Evolutionary conservation across 2,329 filamentous ascomycete genomes (phyloP).

Genomic region (Penicillium sclerotigenum): DNA sequence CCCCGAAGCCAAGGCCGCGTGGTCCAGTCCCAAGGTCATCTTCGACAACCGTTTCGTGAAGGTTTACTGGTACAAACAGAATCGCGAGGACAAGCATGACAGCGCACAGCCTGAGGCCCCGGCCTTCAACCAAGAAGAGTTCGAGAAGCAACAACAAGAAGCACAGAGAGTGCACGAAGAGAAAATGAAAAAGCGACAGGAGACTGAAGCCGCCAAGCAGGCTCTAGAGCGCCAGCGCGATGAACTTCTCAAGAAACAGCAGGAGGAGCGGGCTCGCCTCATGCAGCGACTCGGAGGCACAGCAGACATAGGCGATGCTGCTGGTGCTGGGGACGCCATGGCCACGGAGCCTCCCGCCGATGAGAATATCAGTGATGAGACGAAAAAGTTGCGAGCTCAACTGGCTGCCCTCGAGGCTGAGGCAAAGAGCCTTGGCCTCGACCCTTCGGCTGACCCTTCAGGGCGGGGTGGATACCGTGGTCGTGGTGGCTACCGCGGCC

Average conservation of each 20-base stretch:
- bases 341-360: constrained; percentile 25
- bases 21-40: constrained; percentile 59
- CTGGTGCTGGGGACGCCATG: constrained; percentile 23
- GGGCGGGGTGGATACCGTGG: constrained; percentile 35
- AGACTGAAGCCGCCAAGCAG: constrained; percentile 50
- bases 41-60: constrained; percentile 65
- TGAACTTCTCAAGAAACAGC: constrained; percentile 51
- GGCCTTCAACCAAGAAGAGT: constrained; percentile 52
- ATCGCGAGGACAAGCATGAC: constrained; percentile 30
- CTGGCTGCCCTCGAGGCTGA: constrained; percentile 56
- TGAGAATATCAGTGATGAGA: constrained; percentile 46
- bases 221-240: constrained; percentile 54
- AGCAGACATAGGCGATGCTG: constrained; percentile 29
- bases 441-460: constrained; percentile 38
- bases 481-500: constrained; percentile 35
- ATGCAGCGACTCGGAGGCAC: constrained; percentile 49
- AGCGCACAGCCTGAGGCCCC: constrained; percentile 39
- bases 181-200: constrained; percentile 50
- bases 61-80: constrained; percentile 59
- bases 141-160: constrained; percentile 55
- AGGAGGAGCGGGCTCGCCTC: constrained; percentile 53
- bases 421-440: constrained; percentile 53
- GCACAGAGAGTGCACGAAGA: constrained; percentile 57
- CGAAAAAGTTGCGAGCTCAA: constrained; percentile 53
- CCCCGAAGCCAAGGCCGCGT: constrained; percentile 53